phyloP scores from a whole-genome alignment of 345 rosid species.

The Lepidium aucheri region DNA sequence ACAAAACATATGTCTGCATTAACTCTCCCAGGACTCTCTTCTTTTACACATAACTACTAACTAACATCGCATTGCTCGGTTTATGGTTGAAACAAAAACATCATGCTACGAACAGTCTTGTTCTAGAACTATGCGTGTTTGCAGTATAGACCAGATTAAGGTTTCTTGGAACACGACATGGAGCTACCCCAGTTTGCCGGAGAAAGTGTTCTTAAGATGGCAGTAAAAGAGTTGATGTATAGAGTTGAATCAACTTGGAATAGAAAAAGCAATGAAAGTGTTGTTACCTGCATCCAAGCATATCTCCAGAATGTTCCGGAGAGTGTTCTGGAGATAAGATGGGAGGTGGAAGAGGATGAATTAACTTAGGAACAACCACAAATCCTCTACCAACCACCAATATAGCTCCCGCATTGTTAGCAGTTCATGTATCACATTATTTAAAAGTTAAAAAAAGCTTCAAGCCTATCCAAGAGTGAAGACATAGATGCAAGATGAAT shows the following conservation, averaged over 20 bases:
- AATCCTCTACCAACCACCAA: conserved; percentile 92
- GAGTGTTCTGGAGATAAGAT: conserved; percentile 84
- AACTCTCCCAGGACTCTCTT: neutral
- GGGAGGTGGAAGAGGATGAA: conserved; percentile 98
- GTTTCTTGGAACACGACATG: neutral
- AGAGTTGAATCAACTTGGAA: neutral
- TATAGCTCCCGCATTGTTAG: conserved; percentile 98
- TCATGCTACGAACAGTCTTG: neutral
- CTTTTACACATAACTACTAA: neutral
- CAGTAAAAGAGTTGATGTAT: neutral
- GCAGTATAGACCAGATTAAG: neutral
- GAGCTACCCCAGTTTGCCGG: neutral
- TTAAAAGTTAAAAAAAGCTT: neutral
- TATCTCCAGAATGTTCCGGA: conserved; percentile 68
- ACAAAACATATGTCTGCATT: neutral
- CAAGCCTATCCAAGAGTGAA: neutral
- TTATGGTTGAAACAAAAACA: neutral
- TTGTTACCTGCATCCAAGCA: conserved; percentile 91
- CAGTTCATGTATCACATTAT: conserved; percentile 85
- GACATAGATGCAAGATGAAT: neutral
- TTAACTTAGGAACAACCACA: conserved; percentile 91
- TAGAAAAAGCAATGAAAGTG: neutral
- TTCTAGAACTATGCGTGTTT: neutral
- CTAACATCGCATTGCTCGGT: neutral
- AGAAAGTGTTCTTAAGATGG: neutral